Conservation (phyloP, 2,329 filamentous ascomycete species). For the Chaetomium strumarium region DNA sequence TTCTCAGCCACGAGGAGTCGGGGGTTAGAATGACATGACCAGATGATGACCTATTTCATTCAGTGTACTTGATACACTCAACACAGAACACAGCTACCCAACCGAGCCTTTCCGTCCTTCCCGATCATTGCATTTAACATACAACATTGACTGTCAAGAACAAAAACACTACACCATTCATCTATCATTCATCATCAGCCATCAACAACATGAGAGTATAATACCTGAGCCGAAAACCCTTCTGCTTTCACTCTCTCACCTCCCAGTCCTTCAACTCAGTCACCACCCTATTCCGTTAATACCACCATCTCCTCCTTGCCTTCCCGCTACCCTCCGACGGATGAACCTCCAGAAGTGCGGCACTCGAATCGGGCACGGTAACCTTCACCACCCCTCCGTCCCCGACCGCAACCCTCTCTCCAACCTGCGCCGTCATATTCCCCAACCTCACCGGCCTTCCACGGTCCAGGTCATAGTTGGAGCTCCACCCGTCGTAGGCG, state of each 20-base stretch:
- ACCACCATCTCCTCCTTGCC: not conserved
- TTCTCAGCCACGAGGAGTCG: not conserved
- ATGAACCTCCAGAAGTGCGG: constrained; percentile 22
- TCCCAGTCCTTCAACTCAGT: not conserved
- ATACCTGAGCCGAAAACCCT: not conserved
- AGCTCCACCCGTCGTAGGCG: constrained; percentile 56
- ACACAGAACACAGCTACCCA: not conserved
- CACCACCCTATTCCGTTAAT: not conserved
- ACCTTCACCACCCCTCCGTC: constrained; percentile 23
- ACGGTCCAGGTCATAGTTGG: constrained; percentile 51
- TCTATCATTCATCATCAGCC: not conserved
- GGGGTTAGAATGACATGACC: not conserved
- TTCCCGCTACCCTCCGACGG: no score
- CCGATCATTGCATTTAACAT: not conserved
- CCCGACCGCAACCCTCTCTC: constrained; percentile 30
- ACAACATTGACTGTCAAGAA: no score
- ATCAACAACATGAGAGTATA: not conserved
- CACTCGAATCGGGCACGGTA: constrained; percentile 39
- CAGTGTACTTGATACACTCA: constrained; percentile 10
- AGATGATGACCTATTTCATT: not conserved
- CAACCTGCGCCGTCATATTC: constrained; percentile 45
- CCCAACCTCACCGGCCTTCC: constrained; percentile 47
- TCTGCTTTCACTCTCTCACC: not conserved
- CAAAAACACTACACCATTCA: not conserved
- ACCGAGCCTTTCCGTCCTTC: not conserved